Base-by-base conservation (phyloP, 768 basidiomycete species). In the Podaxis pistillaris region DNA sequence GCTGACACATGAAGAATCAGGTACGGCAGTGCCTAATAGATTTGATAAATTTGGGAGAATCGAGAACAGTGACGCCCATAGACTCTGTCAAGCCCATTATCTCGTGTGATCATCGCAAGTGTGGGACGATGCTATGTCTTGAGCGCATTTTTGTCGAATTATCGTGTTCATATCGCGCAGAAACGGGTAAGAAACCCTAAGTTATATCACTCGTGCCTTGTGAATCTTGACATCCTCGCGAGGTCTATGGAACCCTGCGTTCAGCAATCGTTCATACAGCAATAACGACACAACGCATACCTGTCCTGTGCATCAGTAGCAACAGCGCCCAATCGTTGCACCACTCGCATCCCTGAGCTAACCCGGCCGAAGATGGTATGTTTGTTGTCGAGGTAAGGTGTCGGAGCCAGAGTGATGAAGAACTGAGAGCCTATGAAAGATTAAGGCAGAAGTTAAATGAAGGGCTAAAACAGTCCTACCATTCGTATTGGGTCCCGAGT, bases 281-380 rank as follows among this genome's bases (percentile, higher is more conserved):
- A 8, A 26, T 4, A 28, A 59, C 26, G 41, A 49, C 46, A 9
- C 51, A 12, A 49, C 12, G 77, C 89, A 55, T 56, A 91, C 95
- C 85, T 81, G 72, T 98, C 95, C 68, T 98, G 92, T 17, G 82
- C 81, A 70, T 99, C 94, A 17, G 92, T 91, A 2, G 86, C 89
- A 2, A 98, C 96, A 1, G 95, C 89, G 40, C 96, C 96, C 47
- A 99, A 73, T 40, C 97, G 81, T 69, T 97, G 93, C 17, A 97
- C 84, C 8, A 98, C 95, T 38, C 91, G 83, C 89, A 98, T 98
- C 0, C 96, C 97, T 19, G 86, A 81, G 69, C 83, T 86, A 6
- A 99, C 94, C 6, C 97, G 87, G 0, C 97, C 97, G 71, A 94
- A 94, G 66, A 93, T 93, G 6, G 91, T 93, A 71, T 94, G 91